Evolutionary conservation across 2,329 filamentous ascomycete species (phyloP).

Genomic region (Apiospora koreana): DNA sequence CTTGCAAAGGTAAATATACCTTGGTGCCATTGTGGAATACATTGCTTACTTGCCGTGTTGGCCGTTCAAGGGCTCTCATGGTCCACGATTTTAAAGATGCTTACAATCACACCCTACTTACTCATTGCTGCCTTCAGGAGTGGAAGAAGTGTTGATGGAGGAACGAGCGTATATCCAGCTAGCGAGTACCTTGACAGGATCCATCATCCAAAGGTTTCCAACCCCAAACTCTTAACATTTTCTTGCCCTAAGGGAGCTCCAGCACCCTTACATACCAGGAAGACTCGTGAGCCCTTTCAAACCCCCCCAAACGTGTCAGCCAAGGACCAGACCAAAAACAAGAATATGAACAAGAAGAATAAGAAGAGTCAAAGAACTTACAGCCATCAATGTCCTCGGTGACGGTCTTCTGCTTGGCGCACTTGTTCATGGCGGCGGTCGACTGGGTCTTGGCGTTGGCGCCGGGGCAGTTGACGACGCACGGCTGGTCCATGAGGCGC

Average conservation of each 20-base stretch:
- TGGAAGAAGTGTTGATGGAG: too few species aligned
- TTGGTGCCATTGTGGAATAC: too few species aligned
- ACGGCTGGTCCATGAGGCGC: constrained; percentile 33
- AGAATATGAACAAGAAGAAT: not conserved
- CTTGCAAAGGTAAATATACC: too few species aligned
- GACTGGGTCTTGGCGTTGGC: constrained; percentile 20
- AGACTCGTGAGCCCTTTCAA: not conserved
- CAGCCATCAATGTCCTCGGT: constrained; percentile 27
- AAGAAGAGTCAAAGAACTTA: constrained; percentile 17
- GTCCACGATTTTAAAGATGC: too few species aligned
- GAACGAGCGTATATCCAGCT: not conserved
- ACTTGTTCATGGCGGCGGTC: constrained; percentile 23
- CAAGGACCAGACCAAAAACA: not conserved
- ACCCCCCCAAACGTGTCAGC: too few species aligned
- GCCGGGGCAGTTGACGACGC: constrained; percentile 32
- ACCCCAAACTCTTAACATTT: not conserved
- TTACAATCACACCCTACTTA: too few species aligned
- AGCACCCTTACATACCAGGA: not conserved
- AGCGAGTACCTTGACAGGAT: not conserved
- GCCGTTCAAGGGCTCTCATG: too few species aligned
- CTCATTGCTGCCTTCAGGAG: not conserved
- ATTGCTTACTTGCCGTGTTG: not conserved
- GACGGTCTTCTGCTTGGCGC: constrained; percentile 21
- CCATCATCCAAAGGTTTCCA: not conserved
- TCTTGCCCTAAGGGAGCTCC: not conserved